Percentiles rank a stretch among this genome's conserved stretches.
phyloP scores from a whole-genome alignment of 441 rosid species.

The Gossypium trilobum region DNA sequence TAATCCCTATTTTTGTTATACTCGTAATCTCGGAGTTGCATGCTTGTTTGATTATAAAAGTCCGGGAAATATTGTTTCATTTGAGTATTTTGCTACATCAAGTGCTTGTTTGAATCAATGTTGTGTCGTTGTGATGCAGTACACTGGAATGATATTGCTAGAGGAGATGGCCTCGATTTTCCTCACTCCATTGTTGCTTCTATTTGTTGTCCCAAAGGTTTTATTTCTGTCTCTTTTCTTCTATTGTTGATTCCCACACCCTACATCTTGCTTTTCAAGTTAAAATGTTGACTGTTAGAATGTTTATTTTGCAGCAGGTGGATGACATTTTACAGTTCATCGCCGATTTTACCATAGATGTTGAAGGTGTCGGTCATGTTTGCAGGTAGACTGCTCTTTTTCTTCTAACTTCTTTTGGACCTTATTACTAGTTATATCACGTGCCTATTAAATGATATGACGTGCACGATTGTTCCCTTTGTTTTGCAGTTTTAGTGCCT shows the following conservation, averaged over 20 bases:
- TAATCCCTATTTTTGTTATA: not conserved
- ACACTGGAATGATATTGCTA: constrained; percentile 86
- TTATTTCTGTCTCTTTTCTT: constrained; percentile 1
- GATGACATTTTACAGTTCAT: constrained; percentile 89
- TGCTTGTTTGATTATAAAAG: not conserved
- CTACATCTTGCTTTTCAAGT: constrained; percentile 6
- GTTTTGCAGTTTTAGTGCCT: constrained; percentile 65
- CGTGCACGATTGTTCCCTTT: constrained; percentile 1
- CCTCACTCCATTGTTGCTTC: constrained; percentile 80
- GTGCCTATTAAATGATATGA: not conserved
- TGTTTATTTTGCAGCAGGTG: constrained; percentile 60
- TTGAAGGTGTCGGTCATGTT: constrained; percentile 95
- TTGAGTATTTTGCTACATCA: not conserved
- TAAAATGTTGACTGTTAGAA: constrained; percentile 3
- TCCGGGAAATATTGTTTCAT: not conserved
- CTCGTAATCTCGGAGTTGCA: not conserved
- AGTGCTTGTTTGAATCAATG: not conserved
- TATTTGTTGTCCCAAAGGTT: constrained; percentile 86
- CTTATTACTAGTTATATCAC: constrained; percentile 6
- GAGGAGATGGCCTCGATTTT: constrained; percentile 97
- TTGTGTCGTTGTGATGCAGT: constrained; percentile 37
- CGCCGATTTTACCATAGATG: constrained; percentile 56
- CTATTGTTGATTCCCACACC: not conserved
- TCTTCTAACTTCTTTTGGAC: not conserved
- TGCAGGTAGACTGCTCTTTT: constrained; percentile 51